These are phyloP conservation scores for Zygotorulaspora chibaensis DNA, from an alignment of 805 yeast species.

Conservation along the genomic window DNA sequence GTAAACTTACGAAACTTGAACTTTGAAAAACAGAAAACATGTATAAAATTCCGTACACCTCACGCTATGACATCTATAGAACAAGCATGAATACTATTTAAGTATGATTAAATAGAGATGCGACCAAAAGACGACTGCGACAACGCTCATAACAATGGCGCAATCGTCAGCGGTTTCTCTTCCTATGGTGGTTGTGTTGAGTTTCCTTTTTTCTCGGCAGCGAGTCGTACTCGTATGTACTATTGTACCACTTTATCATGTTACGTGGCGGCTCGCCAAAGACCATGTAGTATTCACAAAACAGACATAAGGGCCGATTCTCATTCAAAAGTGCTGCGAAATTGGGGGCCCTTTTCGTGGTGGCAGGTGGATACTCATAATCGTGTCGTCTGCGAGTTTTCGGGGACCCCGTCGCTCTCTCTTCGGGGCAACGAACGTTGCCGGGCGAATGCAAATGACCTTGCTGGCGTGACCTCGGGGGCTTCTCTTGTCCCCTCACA, in stretches of 20 bases:
- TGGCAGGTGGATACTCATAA: conserved; percentile 15
- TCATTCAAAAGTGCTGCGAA: conserved; percentile 23
- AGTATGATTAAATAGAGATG: too few relatives aligned
- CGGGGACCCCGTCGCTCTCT: background rate
- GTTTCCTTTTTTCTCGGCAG: conserved; percentile 14
- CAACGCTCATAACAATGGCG: background rate
- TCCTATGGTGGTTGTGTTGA: conserved; percentile 17
- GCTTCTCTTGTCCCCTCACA: background rate
- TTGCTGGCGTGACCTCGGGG: background rate
- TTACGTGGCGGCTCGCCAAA: conserved; percentile 48
- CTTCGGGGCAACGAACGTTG: background rate
- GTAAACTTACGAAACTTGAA: background rate
- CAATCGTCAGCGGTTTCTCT: conserved; percentile 16
- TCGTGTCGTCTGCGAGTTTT: conserved; percentile 7
- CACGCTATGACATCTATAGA: background rate
- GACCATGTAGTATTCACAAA: conserved; percentile 50
- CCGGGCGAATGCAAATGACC: background rate
- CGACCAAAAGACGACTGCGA: too few relatives aligned
- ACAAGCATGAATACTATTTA: too few relatives aligned
- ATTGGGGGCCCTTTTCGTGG: conserved; percentile 18
- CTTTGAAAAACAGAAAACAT: background rate
- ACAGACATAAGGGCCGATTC: conserved; percentile 38
- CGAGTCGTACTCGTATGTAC: conserved; percentile 24
- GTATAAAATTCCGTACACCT: background rate
- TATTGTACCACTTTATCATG: conserved; percentile 48